Percentiles rank a stretch among this genome's conserved stretches.
Conservation (phyloP, 768 basidiomycete genomes). For the Tricholoma furcatifolium region DNA sequence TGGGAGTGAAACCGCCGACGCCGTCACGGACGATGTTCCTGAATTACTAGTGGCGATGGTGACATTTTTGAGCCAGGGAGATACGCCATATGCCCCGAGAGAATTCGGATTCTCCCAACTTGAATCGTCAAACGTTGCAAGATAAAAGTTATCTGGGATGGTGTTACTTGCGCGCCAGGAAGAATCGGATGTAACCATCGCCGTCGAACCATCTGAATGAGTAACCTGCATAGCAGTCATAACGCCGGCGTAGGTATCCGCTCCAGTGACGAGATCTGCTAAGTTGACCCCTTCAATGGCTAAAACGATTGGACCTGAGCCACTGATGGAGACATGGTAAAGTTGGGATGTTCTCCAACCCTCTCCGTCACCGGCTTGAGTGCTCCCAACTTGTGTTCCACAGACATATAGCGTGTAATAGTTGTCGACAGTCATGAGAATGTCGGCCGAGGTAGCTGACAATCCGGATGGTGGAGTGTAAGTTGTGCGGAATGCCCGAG, state of each 20-base stretch:
- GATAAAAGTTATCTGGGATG: not conserved
- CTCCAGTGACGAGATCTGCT: not conserved
- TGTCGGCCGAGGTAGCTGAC: slow-evolving; percentile 5
- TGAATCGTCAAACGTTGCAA: slow-evolving; percentile 5
- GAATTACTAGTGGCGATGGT: not conserved
- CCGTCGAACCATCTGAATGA: not conserved
- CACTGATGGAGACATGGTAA: not conserved
- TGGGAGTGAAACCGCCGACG: not conserved
- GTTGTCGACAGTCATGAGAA: slow-evolving; percentile 8
- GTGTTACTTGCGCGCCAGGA: slow-evolving; percentile 2
- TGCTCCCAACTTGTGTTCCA: not conserved
- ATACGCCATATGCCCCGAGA: not conserved
- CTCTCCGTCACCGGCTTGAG: too few species aligned
- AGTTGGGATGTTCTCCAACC: not conserved
- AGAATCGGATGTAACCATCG: not conserved
- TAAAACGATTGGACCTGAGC: slow-evolving; percentile 1
- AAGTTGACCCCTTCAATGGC: slow-evolving; percentile 1
- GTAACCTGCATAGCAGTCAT: slow-evolving; percentile 2
- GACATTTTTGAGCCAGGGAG: not conserved
- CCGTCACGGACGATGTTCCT: not conserved
- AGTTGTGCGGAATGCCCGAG: slow-evolving; percentile 3
- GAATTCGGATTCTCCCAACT: not conserved
- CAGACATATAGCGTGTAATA: slow-evolving; percentile 1
- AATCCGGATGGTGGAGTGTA: slow-evolving; percentile 3
- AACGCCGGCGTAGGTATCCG: slow-evolving; percentile 1